Evolutionary conservation across 129 eudicot species (phyloP), one percentile per base, ranked within the genome.

Genomic region (Centella asiatica): DNA sequence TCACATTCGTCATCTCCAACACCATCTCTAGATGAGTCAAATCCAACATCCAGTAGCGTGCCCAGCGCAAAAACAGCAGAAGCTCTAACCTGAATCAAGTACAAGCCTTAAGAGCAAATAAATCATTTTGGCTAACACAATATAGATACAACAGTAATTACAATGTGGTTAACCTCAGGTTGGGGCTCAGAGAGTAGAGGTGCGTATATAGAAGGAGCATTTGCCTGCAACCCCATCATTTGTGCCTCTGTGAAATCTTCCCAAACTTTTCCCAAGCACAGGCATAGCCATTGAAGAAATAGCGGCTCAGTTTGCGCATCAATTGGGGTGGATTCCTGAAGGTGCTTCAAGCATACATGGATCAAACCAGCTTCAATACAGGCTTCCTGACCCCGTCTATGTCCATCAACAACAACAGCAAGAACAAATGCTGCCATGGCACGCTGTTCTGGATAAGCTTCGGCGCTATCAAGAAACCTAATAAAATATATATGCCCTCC

Each of bases 371-470:
- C 95, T 80, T 92, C 95, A 24, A 82, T 78, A 72, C 99, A 92
- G 34, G 92, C 95, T 70, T 87, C 96, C 76, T 92, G 99, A 24
- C 99, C 99, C 61, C 81, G 85, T 64, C 86, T 80, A 67, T 87
- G 90, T 65, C 96, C 96, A 68, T 92, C 99, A 53, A 87, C 99
- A 80, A 87, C 84, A 55, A 92, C 99, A 8, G 99, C 95, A 65
- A 92, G 76, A 61, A 92, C 99, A 78, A 92, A 92, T 69, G 99
- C 99, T 73, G 99, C 99, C 99, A 92, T 92, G 17, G 96, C 96
- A 27, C 96, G 94, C 74, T 92, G 99, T 70, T 92, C 99, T 24
- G 99, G 99, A 49, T 62, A 92, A 15, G 96, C 95, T 76, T 92
- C 99, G 53, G 78, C 85, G 65, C 96, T 82, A 57, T 92, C 99